Evolutionary conservation across 495 filamentous ascomycete species (phyloP).

Genomic region (Talaromyces borbonicus): DNA sequence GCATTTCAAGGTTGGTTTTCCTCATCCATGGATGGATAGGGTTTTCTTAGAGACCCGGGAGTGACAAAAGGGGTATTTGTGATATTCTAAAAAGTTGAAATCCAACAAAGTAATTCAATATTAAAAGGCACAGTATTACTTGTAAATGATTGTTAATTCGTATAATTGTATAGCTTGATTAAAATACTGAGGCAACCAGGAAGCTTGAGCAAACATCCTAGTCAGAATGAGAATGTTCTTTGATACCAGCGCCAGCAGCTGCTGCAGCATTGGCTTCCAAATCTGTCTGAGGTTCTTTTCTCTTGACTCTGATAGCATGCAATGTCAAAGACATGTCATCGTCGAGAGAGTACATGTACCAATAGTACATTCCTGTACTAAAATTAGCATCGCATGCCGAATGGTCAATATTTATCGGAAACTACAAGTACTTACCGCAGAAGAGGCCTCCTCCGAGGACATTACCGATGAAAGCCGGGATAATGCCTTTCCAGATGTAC

Average conservation of each 20-base stretch:
- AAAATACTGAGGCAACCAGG: too few species aligned
- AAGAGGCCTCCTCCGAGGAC: constrained; percentile 46
- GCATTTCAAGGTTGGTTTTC: too few species aligned
- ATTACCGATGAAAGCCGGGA: constrained; percentile 49
- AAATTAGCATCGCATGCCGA: background rate
- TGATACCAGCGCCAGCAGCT: background rate
- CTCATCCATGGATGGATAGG: too few species aligned
- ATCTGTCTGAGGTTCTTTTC: constrained; percentile 14
- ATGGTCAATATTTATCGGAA: background rate
- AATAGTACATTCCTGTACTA: constrained; percentile 34
- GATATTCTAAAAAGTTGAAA: too few species aligned
- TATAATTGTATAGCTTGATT: too few species aligned
- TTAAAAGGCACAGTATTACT: too few species aligned
- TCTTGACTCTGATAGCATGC: constrained; percentile 8
- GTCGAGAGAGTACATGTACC: constrained; percentile 38
- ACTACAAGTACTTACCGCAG: constrained; percentile 20
- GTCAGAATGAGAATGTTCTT: background rate
- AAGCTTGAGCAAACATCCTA: background rate
- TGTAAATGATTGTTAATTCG: too few species aligned
- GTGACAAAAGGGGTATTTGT: too few species aligned
- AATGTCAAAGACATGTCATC: constrained; percentile 14
- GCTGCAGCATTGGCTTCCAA: constrained; percentile 15
- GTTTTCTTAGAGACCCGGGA: too few species aligned
- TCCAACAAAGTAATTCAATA: too few species aligned
- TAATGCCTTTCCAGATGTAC: constrained; percentile 58